A percentile compares a stretch with the other conserved stretches of the same genome.
phyloP scores from a whole-genome alignment of 805 yeast genomes.

The Teunomyces gatunensis region DNA sequence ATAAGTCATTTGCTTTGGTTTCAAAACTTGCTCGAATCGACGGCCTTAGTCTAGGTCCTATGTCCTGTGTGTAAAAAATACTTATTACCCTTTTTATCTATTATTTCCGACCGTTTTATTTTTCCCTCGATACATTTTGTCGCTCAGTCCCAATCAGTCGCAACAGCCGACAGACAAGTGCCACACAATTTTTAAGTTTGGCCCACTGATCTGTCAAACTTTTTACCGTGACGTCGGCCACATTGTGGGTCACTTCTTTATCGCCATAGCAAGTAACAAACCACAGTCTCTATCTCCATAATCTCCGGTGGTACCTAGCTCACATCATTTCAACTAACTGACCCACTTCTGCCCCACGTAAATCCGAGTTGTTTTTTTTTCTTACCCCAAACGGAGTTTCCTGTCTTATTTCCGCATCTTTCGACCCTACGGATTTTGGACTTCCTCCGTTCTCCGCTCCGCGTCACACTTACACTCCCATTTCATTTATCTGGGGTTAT shows the following conservation, averaged over 20 bases:
- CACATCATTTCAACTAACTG: no score
- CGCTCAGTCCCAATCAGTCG: neutral
- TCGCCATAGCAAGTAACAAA: neutral
- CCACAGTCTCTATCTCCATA: neutral
- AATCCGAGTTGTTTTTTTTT: neutral
- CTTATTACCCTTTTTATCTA: neutral
- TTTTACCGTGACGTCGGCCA: neutral
- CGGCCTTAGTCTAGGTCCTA: neutral
- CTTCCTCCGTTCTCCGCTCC: no score
- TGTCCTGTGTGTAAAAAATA: neutral
- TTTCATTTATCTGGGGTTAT: neutral
- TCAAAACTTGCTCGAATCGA: neutral
- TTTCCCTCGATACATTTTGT: neutral
- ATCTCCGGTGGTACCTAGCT: no score
- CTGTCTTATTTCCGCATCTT: neutral
- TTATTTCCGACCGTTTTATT: conserved; percentile 3
- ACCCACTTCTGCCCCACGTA: no score
- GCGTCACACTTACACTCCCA: neutral
- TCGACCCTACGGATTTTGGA: neutral
- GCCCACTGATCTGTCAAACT: neutral
- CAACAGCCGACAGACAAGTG: neutral
- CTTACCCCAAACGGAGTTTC: neutral
- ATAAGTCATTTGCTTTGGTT: neutral
- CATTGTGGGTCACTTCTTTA: neutral
- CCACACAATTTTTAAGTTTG: neutral